Evolutionary conservation across 2,329 filamentous ascomycete species (phyloP), one percentile per base, ranked within the genome.

Genomic region (Fusarium sp.): DNA sequence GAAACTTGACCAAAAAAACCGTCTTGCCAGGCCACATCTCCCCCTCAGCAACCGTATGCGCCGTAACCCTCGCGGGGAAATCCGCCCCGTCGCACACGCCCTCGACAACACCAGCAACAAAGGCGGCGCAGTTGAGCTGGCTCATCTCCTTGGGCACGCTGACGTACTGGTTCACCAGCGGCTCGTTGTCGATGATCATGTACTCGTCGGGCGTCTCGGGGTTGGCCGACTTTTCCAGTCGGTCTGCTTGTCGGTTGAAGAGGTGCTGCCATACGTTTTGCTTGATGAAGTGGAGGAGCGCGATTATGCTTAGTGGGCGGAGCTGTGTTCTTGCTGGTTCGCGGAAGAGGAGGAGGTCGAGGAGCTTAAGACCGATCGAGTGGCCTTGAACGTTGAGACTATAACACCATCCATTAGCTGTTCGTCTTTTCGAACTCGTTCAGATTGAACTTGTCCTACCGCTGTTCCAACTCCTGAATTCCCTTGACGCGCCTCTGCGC

Each of bases 131-230:
- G 80, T 97, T 98, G 76, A 99, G 85, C 86, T 96, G 92, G 81
- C 88, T 93, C 92, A 99, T 97, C 81, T 99, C 96, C 76, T 91
- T 91, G 14, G 96, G 96, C 58, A 98, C 91, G 74, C 90, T 93
- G 77, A 99, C 91, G 82, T 96, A 98, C 68, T 91, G 90, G 81
- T 97, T 98, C 38, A 98, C 95, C 55, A 98, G 85, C 20, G 96
- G 96, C 79, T 98, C 96, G 81, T 99, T 98, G 82, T 99, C 96
- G 75, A 94, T 93, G 75, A 99, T 96, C 95, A 99, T 98, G 84
- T 98, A 99, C 83, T 98, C 95, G 74, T 96, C 93, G 8, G 93
- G 90, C 57, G 93, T 95, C 58, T 90, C 88, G 8, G 92, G 90
- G 75, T 92, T 90, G 58, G 89, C 89, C 64, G 90, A 93, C 81